These are phyloP conservation scores for Pleomassaria siparia DNA, from an alignment of 2,329 filamentous ascomycete species.

Conservation along the genomic window DNA sequence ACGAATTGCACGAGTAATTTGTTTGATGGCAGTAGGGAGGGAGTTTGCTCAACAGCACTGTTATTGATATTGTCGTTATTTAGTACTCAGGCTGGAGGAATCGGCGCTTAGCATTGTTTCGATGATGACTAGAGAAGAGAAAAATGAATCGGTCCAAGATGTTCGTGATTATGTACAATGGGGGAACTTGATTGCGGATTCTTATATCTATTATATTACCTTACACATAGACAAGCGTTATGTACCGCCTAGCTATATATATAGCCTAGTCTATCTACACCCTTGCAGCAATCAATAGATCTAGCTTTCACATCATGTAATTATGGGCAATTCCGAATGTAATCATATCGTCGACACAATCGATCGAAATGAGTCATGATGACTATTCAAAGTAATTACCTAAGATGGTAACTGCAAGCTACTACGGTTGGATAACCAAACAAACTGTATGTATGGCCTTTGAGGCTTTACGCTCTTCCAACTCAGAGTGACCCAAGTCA, in stretches of 20 bases:
- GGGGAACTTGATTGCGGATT: neutral
- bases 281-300: no score
- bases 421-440: no score
- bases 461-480: no score
- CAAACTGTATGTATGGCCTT: neutral
- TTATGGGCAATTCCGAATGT: neutral
- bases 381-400: neutral
- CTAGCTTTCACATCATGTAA: no score
- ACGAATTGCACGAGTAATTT: conserved; percentile 1
- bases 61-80: no score
- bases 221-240: neutral
- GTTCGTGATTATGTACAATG: neutral
- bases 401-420: no score
- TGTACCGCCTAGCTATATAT: neutral
- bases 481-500: neutral
- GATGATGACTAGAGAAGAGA: neutral
- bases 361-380: neutral
- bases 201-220: no score
- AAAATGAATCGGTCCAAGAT: neutral
- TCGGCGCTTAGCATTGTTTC: neutral
- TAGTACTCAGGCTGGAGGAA: neutral
- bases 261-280: no score
- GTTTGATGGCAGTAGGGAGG: neutral
- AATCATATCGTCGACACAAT: neutral
- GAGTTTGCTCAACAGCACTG: neutral